These are phyloP conservation scores for Exophiala aquamarina DNA, from an alignment of 2,329 filamentous ascomycete species.

Conservation along the genomic window DNA sequence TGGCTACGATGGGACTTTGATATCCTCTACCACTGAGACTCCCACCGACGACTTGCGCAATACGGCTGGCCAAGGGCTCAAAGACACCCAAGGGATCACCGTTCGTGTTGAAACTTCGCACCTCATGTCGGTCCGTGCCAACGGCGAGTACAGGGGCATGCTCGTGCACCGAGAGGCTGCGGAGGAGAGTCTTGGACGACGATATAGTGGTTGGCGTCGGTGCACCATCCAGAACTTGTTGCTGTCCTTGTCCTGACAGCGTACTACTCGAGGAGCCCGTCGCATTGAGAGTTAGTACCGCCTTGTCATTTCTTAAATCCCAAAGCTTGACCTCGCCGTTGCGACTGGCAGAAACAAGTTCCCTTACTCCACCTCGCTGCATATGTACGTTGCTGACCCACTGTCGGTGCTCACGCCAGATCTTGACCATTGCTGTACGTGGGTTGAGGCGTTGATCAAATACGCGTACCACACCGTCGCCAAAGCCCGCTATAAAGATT, in stretches of 20 bases:
- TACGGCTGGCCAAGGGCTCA: slow-evolving; percentile 48
- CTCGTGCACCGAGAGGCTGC: slow-evolving; percentile 89
- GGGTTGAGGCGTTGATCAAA: slow-evolving; percentile 86
- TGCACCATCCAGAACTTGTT: neutral
- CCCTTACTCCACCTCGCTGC: slow-evolving; percentile 89
- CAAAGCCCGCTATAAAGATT: slow-evolving; percentile 93
- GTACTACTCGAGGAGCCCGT: slow-evolving; percentile 1
- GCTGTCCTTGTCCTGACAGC: slow-evolving; percentile 1
- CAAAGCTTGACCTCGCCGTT: slow-evolving; percentile 94
- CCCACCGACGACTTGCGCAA: slow-evolving; percentile 23
- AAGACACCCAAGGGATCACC: slow-evolving; percentile 76
- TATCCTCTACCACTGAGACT: slow-evolving; percentile 51
- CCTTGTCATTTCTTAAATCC: slow-evolving; percentile 81
- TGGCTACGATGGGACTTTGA: slow-evolving; percentile 78
- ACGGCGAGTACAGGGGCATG: slow-evolving; percentile 94
- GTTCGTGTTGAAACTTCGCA: slow-evolving; percentile 90
- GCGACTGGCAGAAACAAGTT: slow-evolving; percentile 84
- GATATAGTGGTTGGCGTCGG: slow-evolving; percentile 61
- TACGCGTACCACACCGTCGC: slow-evolving; percentile 88
- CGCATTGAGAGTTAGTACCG: slow-evolving; percentile 23
- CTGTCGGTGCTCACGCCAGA: slow-evolving; percentile 93
- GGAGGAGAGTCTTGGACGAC: slow-evolving; percentile 50
- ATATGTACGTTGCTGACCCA: slow-evolving; percentile 97
- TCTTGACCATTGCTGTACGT: slow-evolving; percentile 88
- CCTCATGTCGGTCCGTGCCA: slow-evolving; percentile 81